Evolutionary conservation across 1,284 basidiomycete genomes (phyloP).

Genomic region (Singerocomus inundabilis): DNA sequence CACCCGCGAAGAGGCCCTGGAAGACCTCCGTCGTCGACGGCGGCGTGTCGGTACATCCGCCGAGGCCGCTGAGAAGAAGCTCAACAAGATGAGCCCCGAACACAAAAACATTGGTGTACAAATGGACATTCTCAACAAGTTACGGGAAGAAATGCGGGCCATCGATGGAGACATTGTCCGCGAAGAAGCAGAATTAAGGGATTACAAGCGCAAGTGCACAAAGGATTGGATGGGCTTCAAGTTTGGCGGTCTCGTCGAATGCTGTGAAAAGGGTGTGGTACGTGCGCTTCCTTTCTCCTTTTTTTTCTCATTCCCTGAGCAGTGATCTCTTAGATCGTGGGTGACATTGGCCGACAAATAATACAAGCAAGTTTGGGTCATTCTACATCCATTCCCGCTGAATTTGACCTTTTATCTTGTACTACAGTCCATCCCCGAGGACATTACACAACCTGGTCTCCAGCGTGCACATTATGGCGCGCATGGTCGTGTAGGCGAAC

Average conservation of each 20-base stretch:
- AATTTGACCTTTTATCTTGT: neutral
- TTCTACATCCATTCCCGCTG: neutral
- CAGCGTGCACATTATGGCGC: constrained; percentile 72
- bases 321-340: constrained; percentile 58
- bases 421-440: constrained; percentile 74
- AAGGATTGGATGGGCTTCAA: constrained; percentile 81
- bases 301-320: neutral
- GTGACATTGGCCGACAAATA: constrained; percentile 78
- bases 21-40: constrained; percentile 72
- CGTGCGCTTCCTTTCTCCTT: constrained; percentile 33
- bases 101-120: constrained; percentile 84
- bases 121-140: constrained; percentile 70
- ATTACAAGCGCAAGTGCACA: constrained; percentile 77
- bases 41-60: constrained; percentile 70
- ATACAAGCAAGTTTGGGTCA: constrained; percentile 52
- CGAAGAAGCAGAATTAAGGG: constrained; percentile 81
- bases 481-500: constrained; percentile 57
- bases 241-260: constrained; percentile 85
- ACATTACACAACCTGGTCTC: constrained; percentile 78
- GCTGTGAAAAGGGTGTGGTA: constrained; percentile 77
- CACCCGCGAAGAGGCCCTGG: constrained; percentile 81
- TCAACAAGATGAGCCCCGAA: constrained; percentile 88
- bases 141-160: constrained; percentile 76
- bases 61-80: constrained; percentile 86
- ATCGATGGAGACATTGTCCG: constrained; percentile 84